Percentiles rank a stretch among this genome's conserved stretches.
Evolutionary conservation across 768 basidiomycete species (phyloP).

Genomic region (Baorangia bicolor): DNA sequence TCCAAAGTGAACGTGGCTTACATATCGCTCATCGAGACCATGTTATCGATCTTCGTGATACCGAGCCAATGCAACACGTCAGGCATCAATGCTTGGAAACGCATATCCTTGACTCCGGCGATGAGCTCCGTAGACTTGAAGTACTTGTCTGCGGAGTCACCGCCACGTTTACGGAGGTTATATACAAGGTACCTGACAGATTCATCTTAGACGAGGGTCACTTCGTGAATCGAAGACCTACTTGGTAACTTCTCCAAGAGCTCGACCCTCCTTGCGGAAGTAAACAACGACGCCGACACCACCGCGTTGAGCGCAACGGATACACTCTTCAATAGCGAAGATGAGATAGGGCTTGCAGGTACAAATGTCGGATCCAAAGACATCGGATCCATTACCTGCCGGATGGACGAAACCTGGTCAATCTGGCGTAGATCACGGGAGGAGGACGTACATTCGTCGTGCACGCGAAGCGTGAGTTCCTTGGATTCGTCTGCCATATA

Average conservation of each 20-base stretch:
- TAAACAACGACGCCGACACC: constrained; percentile 94
- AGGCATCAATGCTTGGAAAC: constrained; percentile 94
- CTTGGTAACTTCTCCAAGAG: constrained; percentile 92
- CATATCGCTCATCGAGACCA: constrained; percentile 91
- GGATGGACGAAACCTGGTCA: neutral
- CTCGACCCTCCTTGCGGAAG: constrained; percentile 92
- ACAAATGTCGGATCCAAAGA: constrained; percentile 91
- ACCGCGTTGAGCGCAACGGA: constrained; percentile 76
- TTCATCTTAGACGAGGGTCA: neutral
- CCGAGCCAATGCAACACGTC: constrained; percentile 96
- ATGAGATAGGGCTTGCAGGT: constrained; percentile 92
- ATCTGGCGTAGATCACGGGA: neutral
- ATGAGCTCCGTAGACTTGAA: constrained; percentile 93
- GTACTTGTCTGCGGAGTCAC: constrained; percentile 90
- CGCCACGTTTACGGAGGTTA: constrained; percentile 92
- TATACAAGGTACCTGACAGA: constrained; percentile 80
- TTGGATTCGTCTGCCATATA: constrained; percentile 73
- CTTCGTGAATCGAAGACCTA: constrained; percentile 33
- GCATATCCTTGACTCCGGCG: constrained; percentile 94
- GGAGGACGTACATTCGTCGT: constrained; percentile 82
- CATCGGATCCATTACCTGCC: constrained; percentile 90
- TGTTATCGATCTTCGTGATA: constrained; percentile 82
- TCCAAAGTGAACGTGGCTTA: constrained; percentile 27
- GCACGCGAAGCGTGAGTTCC: constrained; percentile 83
- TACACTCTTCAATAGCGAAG: constrained; percentile 92